Conservation (phyloP, 495 filamentous ascomycete genomes). For the Xylaria venustula region DNA sequence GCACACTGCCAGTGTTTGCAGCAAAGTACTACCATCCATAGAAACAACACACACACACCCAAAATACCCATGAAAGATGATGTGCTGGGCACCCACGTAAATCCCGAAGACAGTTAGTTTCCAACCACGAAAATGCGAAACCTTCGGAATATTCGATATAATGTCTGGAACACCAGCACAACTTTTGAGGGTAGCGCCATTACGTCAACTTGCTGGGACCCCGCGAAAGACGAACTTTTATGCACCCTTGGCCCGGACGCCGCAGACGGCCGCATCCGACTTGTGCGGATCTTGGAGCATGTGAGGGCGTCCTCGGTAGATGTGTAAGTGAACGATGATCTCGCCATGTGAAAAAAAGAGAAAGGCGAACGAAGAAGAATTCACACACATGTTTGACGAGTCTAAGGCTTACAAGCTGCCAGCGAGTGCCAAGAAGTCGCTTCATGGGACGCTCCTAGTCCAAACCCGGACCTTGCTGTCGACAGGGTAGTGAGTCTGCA, state of each 20-base stretch:
- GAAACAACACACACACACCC: neutral
- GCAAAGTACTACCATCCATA: too few relatives aligned
- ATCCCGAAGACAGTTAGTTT: neutral
- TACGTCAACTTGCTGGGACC: constrained; percentile 77
- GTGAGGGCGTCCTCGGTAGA: constrained; percentile 32
- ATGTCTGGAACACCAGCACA: constrained; percentile 53
- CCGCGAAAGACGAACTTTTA: constrained; percentile 64
- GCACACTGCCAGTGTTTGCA: too few relatives aligned
- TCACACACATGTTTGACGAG: neutral
- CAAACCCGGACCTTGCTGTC: constrained; percentile 62
- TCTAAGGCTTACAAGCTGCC: constrained; percentile 9
- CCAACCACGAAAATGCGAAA: constrained; percentile 65
- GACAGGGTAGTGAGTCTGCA: constrained; percentile 77
- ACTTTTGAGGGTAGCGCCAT: constrained; percentile 38
- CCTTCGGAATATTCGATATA: constrained; percentile 67
- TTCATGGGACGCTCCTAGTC: constrained; percentile 81
- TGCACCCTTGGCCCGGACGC: constrained; percentile 73
- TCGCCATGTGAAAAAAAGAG: too few relatives aligned
- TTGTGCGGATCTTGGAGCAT: constrained; percentile 53
- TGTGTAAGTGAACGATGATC: constrained; percentile 46
- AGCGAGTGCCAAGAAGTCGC: constrained; percentile 58
- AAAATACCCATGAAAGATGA: neutral
- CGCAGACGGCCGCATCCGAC: constrained; percentile 61
- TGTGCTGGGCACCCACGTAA: neutral
- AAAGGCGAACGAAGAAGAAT: neutral